Evolutionary conservation across 306 rosid species (phyloP), one percentile per base, ranked within the genome.

Genomic region (Glycine soja): DNA sequence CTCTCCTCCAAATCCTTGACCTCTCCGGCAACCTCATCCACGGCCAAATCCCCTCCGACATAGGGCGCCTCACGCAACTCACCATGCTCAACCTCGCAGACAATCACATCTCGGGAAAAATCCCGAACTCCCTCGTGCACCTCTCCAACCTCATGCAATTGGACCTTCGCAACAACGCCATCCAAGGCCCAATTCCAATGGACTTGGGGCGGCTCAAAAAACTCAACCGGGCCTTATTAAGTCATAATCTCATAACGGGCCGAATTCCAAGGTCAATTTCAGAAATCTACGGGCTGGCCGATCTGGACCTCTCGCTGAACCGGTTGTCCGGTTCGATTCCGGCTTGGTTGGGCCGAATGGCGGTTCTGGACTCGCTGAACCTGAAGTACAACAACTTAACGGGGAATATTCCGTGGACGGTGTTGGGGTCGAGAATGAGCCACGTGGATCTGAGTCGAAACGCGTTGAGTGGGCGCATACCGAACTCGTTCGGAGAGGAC

Each of bases 121-220:
- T 94, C 63, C 98, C 97, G 2, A 5, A 14, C 6, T 81, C 92
- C 2, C 42, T 94, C 2, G 79, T 88, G 1, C 74, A 76, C 14
- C 88, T 92, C 56, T 30, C 89, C 14, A 81, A 81, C 40, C 78
- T 94, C 80, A 83, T 85, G 92, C 92, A 82, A 19, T 86, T 94
- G 10, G 97, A 94, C 70, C 95, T 94, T 24, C 89, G 94, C n/a
- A 92, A 91, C 91, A 95, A 95, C 79, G 82, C 72, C 5, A 61
- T 95, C 3, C 72, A 85, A 11, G 98, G 97, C 4, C 78, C 80
- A 32, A 70, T 92, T 10, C 97, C 98, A 2, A 14, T 47, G 16
- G 80, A 89, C 61, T 69, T 95, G 30, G 88, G 86, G 15, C 57
- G 73, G 12, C 86, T 94, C 3, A 4, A 4, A 3, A 94, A 78